Conservation (phyloP, 306 rosid species). For the Cicer pinnatifidum region DNA sequence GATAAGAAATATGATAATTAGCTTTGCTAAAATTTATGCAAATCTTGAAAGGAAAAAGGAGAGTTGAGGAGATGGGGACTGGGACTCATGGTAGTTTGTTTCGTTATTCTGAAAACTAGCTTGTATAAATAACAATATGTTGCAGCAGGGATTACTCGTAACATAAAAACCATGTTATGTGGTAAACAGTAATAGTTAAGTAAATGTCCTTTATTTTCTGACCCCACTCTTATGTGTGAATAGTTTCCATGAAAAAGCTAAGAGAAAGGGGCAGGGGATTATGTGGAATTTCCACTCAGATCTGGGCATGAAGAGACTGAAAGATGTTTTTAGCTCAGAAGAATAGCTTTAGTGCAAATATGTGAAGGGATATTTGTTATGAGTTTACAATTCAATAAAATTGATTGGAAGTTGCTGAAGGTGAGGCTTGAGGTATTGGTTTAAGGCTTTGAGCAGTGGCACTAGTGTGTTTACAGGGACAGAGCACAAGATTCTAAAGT, state of each 20-base stretch:
- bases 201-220: background rate
- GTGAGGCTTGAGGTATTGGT: background rate
- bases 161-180: constrained; percentile 16
- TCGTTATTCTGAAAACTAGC: constrained; percentile 8
- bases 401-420: background rate
- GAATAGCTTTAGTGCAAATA: background rate
- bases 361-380: background rate
- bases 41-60: background rate
- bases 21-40: background rate
- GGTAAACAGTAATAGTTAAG: constrained; percentile 32
- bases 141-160: constrained; percentile 6
- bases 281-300: background rate
- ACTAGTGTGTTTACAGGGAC: background rate
- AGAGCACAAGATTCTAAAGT: background rate
- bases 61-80: background rate
- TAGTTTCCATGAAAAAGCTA: background rate
- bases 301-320: background rate
- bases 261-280: constrained; percentile 2
- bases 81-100: background rate
- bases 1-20: background rate
- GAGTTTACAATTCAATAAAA: background rate
- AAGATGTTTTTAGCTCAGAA: background rate
- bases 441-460: background rate
- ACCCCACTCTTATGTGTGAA: background rate
- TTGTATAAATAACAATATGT: background rate